Conservation (phyloP, 495 filamentous ascomycete species). For the Trichoderma virens region DNA sequence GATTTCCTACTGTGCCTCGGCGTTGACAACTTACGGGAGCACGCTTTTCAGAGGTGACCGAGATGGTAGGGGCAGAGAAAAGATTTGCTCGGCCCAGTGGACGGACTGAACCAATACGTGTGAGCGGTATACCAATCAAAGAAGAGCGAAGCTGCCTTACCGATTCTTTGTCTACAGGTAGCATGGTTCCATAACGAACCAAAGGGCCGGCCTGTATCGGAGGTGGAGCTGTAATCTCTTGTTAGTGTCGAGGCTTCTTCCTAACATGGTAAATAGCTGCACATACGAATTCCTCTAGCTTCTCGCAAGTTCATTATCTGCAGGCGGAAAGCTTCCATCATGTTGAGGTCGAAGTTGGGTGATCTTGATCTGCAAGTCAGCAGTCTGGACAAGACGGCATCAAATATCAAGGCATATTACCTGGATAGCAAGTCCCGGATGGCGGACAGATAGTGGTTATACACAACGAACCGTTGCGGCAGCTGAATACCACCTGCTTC, state of each 20-base stretch:
- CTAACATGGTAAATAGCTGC: neutral
- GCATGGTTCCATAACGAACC: conserved; percentile 22
- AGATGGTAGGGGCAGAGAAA: conserved; percentile 43
- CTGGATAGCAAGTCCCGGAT: conserved; percentile 41
- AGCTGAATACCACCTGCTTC: conserved; percentile 40
- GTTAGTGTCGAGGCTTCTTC: neutral
- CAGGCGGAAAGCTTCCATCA: conserved; percentile 37
- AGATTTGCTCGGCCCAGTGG: conserved; percentile 51
- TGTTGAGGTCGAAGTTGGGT: conserved; percentile 43
- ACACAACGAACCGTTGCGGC: conserved; percentile 44
- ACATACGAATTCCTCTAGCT: conserved; percentile 36
- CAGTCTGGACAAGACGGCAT: neutral
- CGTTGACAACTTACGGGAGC: neutral
- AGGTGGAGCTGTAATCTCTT: conserved; percentile 19
- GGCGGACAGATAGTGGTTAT: conserved; percentile 43
- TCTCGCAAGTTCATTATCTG: conserved; percentile 40
- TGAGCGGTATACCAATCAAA: neutral
- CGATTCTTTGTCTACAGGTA: conserved; percentile 21
- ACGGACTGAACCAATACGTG: conserved; percentile 17
- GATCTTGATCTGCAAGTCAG: conserved; percentile 29
- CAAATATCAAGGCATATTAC: conserved; percentile 24
- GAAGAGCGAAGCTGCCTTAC: conserved; percentile 16
- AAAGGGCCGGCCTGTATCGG: conserved; percentile 20
- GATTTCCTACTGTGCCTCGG: neutral
- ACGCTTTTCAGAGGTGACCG: conserved; percentile 39